These are phyloP conservation scores for Talaromyces liani DNA, from an alignment of 495 filamentous ascomycete species.

Conservation along the genomic window DNA sequence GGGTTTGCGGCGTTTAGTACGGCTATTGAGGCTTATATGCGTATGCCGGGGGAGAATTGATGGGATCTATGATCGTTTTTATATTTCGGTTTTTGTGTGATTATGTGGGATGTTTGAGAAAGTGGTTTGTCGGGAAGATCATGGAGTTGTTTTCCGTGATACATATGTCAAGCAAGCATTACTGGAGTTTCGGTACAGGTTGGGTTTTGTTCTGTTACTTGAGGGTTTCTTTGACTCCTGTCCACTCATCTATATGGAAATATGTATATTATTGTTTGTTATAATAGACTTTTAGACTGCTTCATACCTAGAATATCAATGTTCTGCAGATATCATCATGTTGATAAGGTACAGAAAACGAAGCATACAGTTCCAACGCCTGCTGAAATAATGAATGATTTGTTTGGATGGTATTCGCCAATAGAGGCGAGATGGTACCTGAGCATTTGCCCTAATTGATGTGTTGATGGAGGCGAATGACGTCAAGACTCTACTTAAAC, in stretches of 20 bases:
- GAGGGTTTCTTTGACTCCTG: background rate
- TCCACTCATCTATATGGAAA: background rate
- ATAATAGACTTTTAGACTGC: background rate
- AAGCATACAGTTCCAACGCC: too few relatives aligned
- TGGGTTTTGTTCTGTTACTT: background rate
- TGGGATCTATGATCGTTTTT: background rate
- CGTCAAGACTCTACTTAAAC: background rate
- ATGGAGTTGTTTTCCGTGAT: background rate
- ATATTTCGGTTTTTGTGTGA: background rate
- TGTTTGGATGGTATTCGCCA: background rate
- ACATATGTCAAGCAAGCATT: constrained; percentile 1
- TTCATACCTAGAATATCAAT: background rate
- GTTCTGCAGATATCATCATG: too few relatives aligned
- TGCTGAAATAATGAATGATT: too few relatives aligned
- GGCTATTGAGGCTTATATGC: constrained; percentile 89
- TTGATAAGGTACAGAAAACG: too few relatives aligned
- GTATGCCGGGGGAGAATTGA: constrained; percentile 44
- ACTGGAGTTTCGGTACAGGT: constrained; percentile 4
- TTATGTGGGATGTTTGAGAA: background rate
- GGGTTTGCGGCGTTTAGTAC: constrained; percentile 94
- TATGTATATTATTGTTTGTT: background rate
- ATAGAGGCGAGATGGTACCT: background rate
- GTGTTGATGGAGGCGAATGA: background rate
- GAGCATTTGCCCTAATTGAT: background rate
- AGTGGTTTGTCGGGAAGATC: background rate